A percentile compares a stretch with the other conserved stretches of the same genome.
Conservation (phyloP, 2,329 filamentous ascomycete species). For the Cladosporium sp. region DNA sequence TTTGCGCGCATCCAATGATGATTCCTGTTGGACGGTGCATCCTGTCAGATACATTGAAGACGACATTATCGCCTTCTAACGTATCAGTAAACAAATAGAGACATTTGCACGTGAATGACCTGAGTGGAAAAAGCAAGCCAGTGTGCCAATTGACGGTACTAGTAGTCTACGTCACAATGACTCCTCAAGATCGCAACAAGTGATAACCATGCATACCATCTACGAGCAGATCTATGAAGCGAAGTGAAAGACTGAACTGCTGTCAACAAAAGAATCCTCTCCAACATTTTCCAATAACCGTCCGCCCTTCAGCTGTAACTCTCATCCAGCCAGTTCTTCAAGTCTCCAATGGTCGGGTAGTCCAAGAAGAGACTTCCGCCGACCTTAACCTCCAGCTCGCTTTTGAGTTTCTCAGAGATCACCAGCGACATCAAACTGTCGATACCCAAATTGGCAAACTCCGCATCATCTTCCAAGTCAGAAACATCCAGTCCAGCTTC, state of each 20-base stretch:
- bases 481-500: constrained; percentile 25
- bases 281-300: not conserved
- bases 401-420: constrained; percentile 31
- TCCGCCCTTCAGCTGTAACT: constrained; percentile 14
- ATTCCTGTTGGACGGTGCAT: too few relatives aligned
- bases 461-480: constrained; percentile 17
- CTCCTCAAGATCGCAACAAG: not conserved
- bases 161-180: not conserved
- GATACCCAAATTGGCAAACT: constrained; percentile 32
- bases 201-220: not conserved
- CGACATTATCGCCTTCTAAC: too few relatives aligned
- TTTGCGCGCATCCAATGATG: too few relatives aligned
- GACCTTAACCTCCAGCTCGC: constrained; percentile 30
- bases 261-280: not conserved
- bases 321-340: constrained; percentile 15
- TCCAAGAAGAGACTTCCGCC: constrained; percentile 23
- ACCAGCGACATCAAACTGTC: constrained; percentile 37
- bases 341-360: constrained; percentile 21
- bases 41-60: too few relatives aligned
- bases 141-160: not conserved
- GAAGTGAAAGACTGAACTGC: too few relatives aligned
- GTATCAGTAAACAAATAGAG: too few relatives aligned
- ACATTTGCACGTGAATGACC: too few relatives aligned
- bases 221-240: not conserved
- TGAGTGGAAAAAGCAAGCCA: too few relatives aligned